Evolutionary conservation across 192 early-diverging fungal genomes (phyloP).

Genomic region (Dispira simplex): DNA sequence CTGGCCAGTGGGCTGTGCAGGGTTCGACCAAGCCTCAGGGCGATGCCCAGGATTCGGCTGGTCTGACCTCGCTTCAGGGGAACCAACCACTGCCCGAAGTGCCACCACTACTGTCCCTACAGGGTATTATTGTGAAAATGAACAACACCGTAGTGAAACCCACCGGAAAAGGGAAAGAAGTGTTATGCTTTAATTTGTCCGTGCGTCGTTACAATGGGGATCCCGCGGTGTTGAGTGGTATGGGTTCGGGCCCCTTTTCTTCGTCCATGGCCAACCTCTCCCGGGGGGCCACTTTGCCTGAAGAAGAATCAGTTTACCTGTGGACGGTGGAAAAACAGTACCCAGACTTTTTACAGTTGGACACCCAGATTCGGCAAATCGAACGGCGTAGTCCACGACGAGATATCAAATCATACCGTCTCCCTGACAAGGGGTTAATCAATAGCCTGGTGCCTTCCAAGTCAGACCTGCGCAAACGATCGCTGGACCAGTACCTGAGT

Average conservation of each 20-base stretch:
- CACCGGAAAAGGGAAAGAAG: constrained; percentile 66
- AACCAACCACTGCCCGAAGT: constrained; percentile 1
- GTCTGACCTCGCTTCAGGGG: too few relatives aligned
- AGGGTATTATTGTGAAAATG: constrained; percentile 31
- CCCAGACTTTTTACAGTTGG: constrained; percentile 68
- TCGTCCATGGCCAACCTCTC: constrained; percentile 14
- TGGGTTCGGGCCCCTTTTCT: constrained; percentile 5
- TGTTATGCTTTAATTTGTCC: constrained; percentile 38
- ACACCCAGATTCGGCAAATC: constrained; percentile 48
- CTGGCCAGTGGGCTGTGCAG: too few relatives aligned
- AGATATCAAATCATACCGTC: constrained; percentile 44
- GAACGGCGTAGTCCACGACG: constrained; percentile 11
- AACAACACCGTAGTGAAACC: constrained; percentile 40
- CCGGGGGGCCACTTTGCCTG: constrained; percentile 14
- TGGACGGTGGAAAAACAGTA: constrained; percentile 85
- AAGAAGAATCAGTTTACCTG: constrained; percentile 30
- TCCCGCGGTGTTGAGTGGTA: neutral
- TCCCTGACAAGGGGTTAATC: constrained; percentile 78
- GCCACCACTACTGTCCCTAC: constrained; percentile 24
- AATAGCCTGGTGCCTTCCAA: constrained; percentile 67
- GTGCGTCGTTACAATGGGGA: constrained; percentile 18
- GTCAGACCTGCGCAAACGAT: constrained; percentile 71
- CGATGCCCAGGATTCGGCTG: too few relatives aligned
- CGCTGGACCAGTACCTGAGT: constrained; percentile 72
- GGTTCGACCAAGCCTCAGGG: too few relatives aligned